Base-by-base conservation (phyloP, 371 early-diverging fungal genomes). In the Apophysomyces trapeziformis region DNA sequence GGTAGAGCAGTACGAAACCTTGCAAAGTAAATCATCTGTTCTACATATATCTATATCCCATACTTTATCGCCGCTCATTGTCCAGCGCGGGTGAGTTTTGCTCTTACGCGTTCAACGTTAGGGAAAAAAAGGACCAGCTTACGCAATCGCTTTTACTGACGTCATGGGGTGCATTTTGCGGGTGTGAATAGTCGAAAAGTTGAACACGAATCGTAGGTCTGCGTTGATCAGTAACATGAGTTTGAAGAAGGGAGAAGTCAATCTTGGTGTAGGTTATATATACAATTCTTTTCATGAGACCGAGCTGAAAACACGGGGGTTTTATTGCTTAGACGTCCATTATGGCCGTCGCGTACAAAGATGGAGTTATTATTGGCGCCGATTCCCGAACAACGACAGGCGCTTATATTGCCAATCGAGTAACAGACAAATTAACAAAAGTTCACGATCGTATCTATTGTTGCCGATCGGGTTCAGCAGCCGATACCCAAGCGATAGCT, bases 371-470 rank as follows among this genome's bases (percentile, higher is more conserved):
- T 65, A 85, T 99, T 65, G 99, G 98, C 41, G 99, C 99, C 60
- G 99, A 99, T 77, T 97, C 99, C 61, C 91, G 99, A 97, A 96
- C 98, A 36, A 96, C 96, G 4, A 92, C 90, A 26, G 99, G 99
- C 39, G 87, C 97, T 50, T 99, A 97, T 83, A 95, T 99, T 77
- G 95, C 94, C 70, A 98, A 96, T 83, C 87, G 99, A 73, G 96
- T 99, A 54, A 99, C 99, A 16, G 97, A 99, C 85, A 99, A 99
- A 84, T 88, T 99, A 67, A 99, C 99, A n/a, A 87, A 90, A 71
- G 89, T 99, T 16, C 93, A 96, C 70, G 99, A 99, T 69, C 87
- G 84, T 60, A 96, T 99, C 68, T 99, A 93, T 85, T 98, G 98
- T 79, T 99, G 99, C 83, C 91, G 99, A 72, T 95, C 95, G 12